A percentile compares a stretch with the other conserved stretches of the same genome.
Conservation (phyloP, 305 asterid genomes). For the Rubia occidens region DNA sequence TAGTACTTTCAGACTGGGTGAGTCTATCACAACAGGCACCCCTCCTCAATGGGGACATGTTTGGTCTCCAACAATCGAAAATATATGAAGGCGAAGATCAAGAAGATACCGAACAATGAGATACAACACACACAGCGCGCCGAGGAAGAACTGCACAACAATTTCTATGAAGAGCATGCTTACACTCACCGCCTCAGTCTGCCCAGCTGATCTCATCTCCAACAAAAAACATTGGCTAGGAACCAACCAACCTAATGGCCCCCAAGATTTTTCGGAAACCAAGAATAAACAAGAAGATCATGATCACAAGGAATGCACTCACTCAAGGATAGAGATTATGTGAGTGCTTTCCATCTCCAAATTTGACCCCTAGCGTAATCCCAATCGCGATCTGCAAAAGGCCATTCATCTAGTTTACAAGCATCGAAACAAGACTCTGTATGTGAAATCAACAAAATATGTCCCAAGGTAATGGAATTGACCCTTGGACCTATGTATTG, state of each 20-base stretch:
- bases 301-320: conserved; percentile 43
- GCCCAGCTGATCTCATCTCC: conserved; percentile 78
- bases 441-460: too few relatives aligned
- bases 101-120: conserved; percentile 49
- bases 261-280: conserved; percentile 76
- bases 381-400: conserved; percentile 47
- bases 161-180: conserved; percentile 69
- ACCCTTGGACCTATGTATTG: conserved; percentile 78
- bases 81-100: conserved; percentile 54
- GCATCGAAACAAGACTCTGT: neutral
- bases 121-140: conserved; percentile 35
- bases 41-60: conserved; percentile 79
- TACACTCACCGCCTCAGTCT: conserved; percentile 66
- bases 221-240: conserved; percentile 71
- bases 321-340: conserved; percentile 33
- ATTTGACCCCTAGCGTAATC: conserved; percentile 49
- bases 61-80: conserved; percentile 70
- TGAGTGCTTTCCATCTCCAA: conserved; percentile 35
- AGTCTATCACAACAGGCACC: conserved; percentile 44
- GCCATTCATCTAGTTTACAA: neutral
- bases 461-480: conserved; percentile 96
- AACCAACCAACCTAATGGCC: conserved; percentile 78
- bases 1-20: conserved; percentile 74
- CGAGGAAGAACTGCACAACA: conserved; percentile 63
- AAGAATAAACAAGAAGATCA: conserved; percentile 59